Evolutionary conservation across 1,284 basidiomycete genomes (phyloP).

Genomic region (Mycena sp.): DNA sequence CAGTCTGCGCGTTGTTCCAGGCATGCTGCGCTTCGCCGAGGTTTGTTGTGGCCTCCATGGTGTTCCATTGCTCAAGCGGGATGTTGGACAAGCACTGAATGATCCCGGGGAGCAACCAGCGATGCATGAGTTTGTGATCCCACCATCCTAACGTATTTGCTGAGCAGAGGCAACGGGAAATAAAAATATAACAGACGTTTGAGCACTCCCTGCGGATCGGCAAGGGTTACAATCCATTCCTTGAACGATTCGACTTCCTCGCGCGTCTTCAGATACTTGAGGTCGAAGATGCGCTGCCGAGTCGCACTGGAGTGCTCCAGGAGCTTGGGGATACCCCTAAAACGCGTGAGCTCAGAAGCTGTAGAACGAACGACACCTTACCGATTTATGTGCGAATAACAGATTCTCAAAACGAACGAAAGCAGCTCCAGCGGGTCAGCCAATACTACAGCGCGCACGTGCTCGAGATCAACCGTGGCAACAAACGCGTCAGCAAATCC

Average conservation of each 20-base stretch:
- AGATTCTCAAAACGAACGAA: slow-evolving; percentile 1
- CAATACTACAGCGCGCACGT: background rate
- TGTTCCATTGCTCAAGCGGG: slow-evolving; percentile 10
- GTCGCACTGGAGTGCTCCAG: background rate
- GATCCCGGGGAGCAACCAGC: slow-evolving; percentile 7
- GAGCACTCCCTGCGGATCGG: slow-evolving; percentile 6
- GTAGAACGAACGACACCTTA: background rate
- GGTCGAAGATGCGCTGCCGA: background rate
- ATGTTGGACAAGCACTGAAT: slow-evolving; percentile 18
- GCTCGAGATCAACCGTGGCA: slow-evolving; percentile 14
- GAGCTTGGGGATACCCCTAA: slow-evolving; percentile 10
- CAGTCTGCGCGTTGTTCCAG: too few relatives aligned
- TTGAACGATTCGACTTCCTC: too few relatives aligned
- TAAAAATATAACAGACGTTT: background rate
- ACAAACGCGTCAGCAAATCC: too few relatives aligned
- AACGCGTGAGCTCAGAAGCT: background rate
- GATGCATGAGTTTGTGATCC: slow-evolving; percentile 16
- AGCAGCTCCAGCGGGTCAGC: slow-evolving; percentile 9
- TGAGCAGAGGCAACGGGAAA: background rate
- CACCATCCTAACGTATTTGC: slow-evolving; percentile 14
- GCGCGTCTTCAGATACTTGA: slow-evolving; percentile 3
- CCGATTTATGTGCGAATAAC: slow-evolving; percentile 16
- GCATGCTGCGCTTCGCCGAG: too few relatives aligned
- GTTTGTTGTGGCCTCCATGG: too few relatives aligned
- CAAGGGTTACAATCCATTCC: too few relatives aligned